These are phyloP conservation scores for Cercospora brassicicola DNA, from an alignment of 2,329 filamentous ascomycete species.

Conservation along the genomic window DNA sequence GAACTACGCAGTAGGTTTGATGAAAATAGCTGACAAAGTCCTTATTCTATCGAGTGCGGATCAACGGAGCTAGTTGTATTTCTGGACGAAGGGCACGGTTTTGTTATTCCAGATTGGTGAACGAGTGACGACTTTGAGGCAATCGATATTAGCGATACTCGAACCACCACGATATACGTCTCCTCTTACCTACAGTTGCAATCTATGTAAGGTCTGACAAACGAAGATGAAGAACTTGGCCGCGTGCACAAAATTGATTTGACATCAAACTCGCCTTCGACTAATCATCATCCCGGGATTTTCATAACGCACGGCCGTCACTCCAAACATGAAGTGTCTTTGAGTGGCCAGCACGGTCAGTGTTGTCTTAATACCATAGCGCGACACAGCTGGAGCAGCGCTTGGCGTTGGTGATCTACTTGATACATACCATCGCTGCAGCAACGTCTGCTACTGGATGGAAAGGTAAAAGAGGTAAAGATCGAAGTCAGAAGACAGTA, in stretches of 20 bases:
- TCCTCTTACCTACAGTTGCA: background rate
- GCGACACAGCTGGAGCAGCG: no score
- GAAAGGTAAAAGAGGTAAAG: background rate
- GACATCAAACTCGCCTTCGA: background rate
- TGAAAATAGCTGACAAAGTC: background rate
- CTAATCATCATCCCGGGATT: background rate
- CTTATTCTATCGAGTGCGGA: no score
- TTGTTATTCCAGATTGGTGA: background rate
- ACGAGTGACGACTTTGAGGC: background rate
- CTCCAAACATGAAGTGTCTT: background rate
- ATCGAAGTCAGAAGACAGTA: no score
- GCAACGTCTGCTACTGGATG: background rate
- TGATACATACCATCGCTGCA: background rate
- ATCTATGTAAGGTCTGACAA: background rate
- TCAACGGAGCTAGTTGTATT: background rate
- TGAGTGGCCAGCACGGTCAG: background rate
- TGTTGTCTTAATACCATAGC: background rate
- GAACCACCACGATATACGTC: background rate
- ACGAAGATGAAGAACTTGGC: background rate
- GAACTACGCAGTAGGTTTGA: background rate
- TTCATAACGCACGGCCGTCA: background rate
- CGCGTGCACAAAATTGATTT: background rate
- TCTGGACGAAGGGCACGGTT: background rate
- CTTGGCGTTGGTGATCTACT: no score
- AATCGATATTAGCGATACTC: background rate